Evolutionary conservation across 2,329 filamentous ascomycete species (phyloP), one percentile per base, ranked within the genome.

Genomic region (Trichophyton simii): DNA sequence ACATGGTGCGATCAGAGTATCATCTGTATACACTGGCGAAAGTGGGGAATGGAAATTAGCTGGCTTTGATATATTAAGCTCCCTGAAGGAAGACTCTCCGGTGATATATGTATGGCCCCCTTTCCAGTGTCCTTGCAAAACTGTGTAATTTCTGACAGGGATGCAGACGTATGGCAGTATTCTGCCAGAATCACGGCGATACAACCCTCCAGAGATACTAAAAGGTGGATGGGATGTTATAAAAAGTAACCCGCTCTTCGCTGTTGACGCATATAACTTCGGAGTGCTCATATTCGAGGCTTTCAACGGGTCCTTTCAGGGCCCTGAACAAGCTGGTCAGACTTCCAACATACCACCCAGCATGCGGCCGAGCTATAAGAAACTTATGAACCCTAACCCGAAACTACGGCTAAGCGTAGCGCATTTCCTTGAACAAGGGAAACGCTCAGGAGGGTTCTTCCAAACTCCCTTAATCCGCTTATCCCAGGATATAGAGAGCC

Each of bases 31-130:
- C 74, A 94, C 89, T 3, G 91, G 90, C 63, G 92, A 97, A 71
- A 96, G 94, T 70, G 94, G 94, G 62, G 94, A 99, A 76, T 99
- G 94, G 94, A 97, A 95, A 71, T 78, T 99, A 1, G 91, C 88
- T 20, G 94, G 94, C 0, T 95, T 99, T 67, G 94, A 99, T 67
- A 83, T 96, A 3, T 75, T 97, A 63, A 97, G 91, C 75, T 96
- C 88, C 42, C 86, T 97, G 76, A 97, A 96, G 69, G 94, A 97
- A 62, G 91, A 97, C 64, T 90, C 97, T 68, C 90, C 91, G 8
- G 80, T 95, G 57, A 91, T 99, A 70, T 96, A 95, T 71, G 87
- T 89, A 64, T 65, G 76, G 72, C 31, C 20, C 41, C 34, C 34
- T 42, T 36, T 50, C 50, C 38, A 6, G 28, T 31, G 28, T 31